These are phyloP conservation scores for Metschnikowia santaceciliae DNA, from an alignment of 805 yeast species.

Conservation along the genomic window DNA sequence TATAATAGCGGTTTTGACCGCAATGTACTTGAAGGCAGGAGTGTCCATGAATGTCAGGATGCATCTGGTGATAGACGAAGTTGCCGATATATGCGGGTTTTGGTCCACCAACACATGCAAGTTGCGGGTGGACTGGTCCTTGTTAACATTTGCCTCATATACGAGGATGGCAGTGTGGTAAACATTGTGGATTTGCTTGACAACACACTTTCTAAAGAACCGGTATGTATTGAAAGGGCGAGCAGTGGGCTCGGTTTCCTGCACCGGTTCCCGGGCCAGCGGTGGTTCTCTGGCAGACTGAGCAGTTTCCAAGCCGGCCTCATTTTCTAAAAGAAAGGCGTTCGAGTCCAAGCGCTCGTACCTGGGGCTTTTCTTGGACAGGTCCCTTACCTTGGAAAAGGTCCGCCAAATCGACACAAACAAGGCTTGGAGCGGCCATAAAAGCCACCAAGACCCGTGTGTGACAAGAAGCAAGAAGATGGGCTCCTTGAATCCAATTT, in stretches of 20 bases:
- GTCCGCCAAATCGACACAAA: conserved; percentile 47
- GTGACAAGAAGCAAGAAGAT: conserved; percentile 61
- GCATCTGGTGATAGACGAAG: conserved; percentile 32
- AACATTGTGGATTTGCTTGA: conserved; percentile 42
- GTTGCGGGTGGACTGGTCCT: conserved; percentile 29
- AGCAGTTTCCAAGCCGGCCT: conserved; percentile 7
- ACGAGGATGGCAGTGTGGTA: conserved; percentile 41
- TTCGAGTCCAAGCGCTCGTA: conserved; percentile 29
- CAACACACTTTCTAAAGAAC: conserved; percentile 35
- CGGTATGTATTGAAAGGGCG: conserved; percentile 15
- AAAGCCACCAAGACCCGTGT: conserved; percentile 71
- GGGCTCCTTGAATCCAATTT: conserved; percentile 62
- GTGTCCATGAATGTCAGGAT: conserved; percentile 35
- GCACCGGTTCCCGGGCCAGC: conserved; percentile 2
- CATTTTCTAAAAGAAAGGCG: conserved; percentile 25
- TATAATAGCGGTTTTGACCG: conserved; percentile 40
- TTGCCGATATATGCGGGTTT: conserved; percentile 33
- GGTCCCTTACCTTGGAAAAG: conserved; percentile 19
- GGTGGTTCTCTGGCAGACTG: conserved; percentile 11
- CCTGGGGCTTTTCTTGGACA: conserved; percentile 14
- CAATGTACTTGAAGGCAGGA: conserved; percentile 48
- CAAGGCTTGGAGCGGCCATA: conserved; percentile 67
- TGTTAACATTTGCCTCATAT: conserved; percentile 39
- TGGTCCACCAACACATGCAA: conserved; percentile 33
- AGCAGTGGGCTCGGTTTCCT: conserved; percentile 2